Evolutionary conservation across 352 stramenopile genomes (phyloP), one percentile per base, ranked within the genome.

Genomic region (Pythium dissimile): DNA sequence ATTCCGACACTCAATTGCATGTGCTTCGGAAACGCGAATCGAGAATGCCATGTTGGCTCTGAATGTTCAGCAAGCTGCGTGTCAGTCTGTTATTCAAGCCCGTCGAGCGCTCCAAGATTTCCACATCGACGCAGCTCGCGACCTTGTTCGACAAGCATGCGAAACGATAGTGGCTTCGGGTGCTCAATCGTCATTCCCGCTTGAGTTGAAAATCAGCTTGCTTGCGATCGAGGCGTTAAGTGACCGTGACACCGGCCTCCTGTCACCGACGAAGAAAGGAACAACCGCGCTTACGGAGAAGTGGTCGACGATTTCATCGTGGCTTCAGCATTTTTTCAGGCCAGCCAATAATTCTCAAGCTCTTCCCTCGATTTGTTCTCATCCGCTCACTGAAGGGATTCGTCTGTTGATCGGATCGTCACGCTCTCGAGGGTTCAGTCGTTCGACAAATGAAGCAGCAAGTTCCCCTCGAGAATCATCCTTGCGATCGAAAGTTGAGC

Each of bases 251-350:
- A 26, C 31, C 28, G 50, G 50, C 7, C 20, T 53, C 1, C n/a
- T 62, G 7, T 62, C 62, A 9, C 50, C 55, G 5, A 49, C 39
- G 12, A 24, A 66, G 21, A 55, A 47, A n/a, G 43, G 42, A 7
- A 38, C 44, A 6, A 46, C 20, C 10, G 31, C 75, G 15, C 46
- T 67, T 12, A 66, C 69, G 7, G 79, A 61, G 38, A 53, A 75
- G 16, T 66, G 59, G 59, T 45, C 43, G 1, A 1, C 1, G 51
- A 73, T 26, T 21, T 81, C 11, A 20, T 80, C 16, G 61, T 85
- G 75, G 66, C 61, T 94, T 28, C 62, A 66, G 2, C 80, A 90
- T 56, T 89, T 91, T 43, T 91, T 89, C 50, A 76, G 84, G 16
- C 70, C 75, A 15, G 69, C 82, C 1, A 89, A 87, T 28, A 57